Evolutionary conservation across 2,329 filamentous ascomycete species (phyloP).

Genomic region (Daldinia sp.): DNA sequence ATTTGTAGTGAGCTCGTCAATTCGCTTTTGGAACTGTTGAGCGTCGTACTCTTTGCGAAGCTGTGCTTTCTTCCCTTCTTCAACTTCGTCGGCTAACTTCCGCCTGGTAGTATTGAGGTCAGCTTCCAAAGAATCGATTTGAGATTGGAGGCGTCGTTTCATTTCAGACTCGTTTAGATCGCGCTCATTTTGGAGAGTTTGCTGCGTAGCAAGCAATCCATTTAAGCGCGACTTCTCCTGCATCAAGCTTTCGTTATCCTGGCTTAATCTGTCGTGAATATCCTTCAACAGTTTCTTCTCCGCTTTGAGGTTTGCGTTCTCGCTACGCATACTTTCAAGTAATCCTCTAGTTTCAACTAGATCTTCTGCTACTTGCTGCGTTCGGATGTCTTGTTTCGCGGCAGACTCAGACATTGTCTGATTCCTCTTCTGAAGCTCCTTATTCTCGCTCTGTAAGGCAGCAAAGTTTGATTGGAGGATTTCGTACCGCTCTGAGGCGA

Average conservation of each 20-base stretch:
- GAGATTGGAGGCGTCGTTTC: conserved; percentile 79
- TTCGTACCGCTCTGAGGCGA: conserved; percentile 84
- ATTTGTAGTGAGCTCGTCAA: conserved; percentile 87
- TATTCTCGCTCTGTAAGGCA: conserved; percentile 84
- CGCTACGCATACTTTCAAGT: conserved; percentile 86
- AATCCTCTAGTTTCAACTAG: conserved; percentile 84
- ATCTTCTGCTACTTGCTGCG: conserved; percentile 92
- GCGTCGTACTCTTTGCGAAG: conserved; percentile 90
- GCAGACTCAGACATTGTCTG: conserved; percentile 80
- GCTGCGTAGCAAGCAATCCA: conserved; percentile 81
- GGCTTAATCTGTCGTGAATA: conserved; percentile 85
- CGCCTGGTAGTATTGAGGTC: conserved; percentile 82
- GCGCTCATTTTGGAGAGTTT: conserved; percentile 90
- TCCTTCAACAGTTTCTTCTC: conserved; percentile 96
- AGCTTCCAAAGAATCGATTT: conserved; percentile 79
- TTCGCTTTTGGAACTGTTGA: conserved; percentile 86
- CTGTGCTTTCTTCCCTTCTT: conserved; percentile 83
- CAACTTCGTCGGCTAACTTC: conserved; percentile 81
- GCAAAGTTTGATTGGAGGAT: conserved; percentile 89
- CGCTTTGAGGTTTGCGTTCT: conserved; percentile 90
- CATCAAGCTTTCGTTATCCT: conserved; percentile 84
- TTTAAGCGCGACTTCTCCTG: conserved; percentile 88
- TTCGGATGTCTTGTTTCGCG: conserved; percentile 88
- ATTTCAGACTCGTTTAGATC: conserved; percentile 84
- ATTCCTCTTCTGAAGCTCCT: conserved; percentile 83